Base-by-base conservation (phyloP, 1,284 basidiomycete genomes). In the Cryptococcus sp. region DNA sequence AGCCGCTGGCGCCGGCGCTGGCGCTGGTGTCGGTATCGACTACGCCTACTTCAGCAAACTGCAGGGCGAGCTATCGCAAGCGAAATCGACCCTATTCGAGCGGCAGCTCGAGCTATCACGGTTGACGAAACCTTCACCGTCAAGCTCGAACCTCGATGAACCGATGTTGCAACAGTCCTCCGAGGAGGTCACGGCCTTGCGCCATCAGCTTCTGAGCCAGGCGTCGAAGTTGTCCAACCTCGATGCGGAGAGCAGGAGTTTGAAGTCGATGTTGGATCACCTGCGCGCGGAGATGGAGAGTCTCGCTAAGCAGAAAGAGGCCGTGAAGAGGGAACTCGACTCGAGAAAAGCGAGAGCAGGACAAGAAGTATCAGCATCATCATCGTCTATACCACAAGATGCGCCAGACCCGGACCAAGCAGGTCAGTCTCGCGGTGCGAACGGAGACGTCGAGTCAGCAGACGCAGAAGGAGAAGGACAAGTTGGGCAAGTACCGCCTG, bases 271-370 rank as follows among this genome's bases (percentile, higher is more conserved):
- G 13, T 61, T 74, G 23, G 54, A 50, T 8, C 67, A 71, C 47
- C 51, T 77, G 3, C 54, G 66, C 10, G 39, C 42, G 19, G 75
- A 75, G 52, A 64, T 66, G 17, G 70, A 75, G 5, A 51, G 50
- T 16, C 48, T 75, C 23, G 56, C 57, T 3, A 63, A 59, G 7
- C 69, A 73, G 38, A 56, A 62, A 3, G 61, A 64, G 5, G 47
- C 56, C 3, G 57, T 77, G 20, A 20, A 54, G 6, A 59, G 69
- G n/a, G 75, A 76, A 44, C 41, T 76, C 5, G 61, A 68, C 5
- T 63, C 61, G 6, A 53, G 70, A 22, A 65, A 60, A 48, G 58
- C 67, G 1, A 53, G 56, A 7, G 59, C 61, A 3, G 53, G 58
- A 2, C 55, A 52, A 31, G 49, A 47, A 7, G 48, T 44, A 4